Percentiles rank a stretch among this genome's conserved stretches.
phyloP scores from a whole-genome alignment of 2,329 filamentous ascomycete species.

The Ophiostoma pallidulum region DNA sequence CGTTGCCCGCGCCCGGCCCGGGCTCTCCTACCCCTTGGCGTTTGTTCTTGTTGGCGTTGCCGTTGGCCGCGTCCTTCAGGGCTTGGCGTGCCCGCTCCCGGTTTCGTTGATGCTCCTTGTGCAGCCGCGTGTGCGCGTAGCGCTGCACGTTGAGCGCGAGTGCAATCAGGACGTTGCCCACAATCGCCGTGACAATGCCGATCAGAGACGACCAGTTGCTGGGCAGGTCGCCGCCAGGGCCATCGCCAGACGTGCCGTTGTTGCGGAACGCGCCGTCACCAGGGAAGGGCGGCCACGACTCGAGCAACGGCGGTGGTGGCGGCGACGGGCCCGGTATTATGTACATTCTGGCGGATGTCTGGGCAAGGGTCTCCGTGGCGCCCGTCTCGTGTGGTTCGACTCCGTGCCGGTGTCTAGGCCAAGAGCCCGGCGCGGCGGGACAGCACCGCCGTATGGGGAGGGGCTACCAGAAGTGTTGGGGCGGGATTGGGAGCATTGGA shows the following conservation, averaged over 20 bases:
- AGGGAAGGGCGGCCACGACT: slow-evolving; percentile 14
- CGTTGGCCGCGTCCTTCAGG: slow-evolving; percentile 33
- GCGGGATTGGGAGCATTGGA: slow-evolving; percentile 4
- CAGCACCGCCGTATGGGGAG: slow-evolving; percentile 1
- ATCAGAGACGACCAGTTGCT: slow-evolving; percentile 82
- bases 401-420: not conserved
- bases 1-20: no score
- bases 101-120: slow-evolving; percentile 55
- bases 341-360: slow-evolving; percentile 7
- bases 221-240: slow-evolving; percentile 41
- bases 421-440: slow-evolving; percentile 5
- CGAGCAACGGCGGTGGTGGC: slow-evolving; percentile 11
- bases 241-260: slow-evolving; percentile 18
- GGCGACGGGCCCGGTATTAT: not conserved
- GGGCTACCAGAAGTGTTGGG: slow-evolving; percentile 2
- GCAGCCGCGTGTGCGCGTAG: slow-evolving; percentile 83
- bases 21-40: slow-evolving; percentile 18
- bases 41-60: slow-evolving; percentile 8
- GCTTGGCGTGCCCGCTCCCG: slow-evolving; percentile 45
- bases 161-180: slow-evolving; percentile 88
- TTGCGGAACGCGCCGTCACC: slow-evolving; percentile 16
- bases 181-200: slow-evolving; percentile 85
- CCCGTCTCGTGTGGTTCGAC: not conserved
- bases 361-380: not conserved
- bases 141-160: slow-evolving; percentile 93